Evolutionary conservation across 805 yeast genomes (phyloP).

Genomic region (Grigorovia yakushimaensis): DNA sequence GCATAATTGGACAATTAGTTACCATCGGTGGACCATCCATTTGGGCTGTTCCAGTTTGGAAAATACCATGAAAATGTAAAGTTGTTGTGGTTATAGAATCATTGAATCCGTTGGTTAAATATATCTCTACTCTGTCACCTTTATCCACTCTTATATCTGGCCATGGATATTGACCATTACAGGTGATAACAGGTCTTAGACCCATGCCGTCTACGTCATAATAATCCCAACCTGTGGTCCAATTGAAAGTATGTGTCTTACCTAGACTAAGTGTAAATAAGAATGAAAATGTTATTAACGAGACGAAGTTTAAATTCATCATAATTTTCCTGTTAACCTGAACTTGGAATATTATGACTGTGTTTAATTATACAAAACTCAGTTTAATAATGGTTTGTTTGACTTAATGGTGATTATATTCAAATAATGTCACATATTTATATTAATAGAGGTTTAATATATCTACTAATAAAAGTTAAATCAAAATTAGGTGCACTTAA

Average conservation of each 20-base stretch:
- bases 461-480: no score
- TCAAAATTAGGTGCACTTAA: not conserved
- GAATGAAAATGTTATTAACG: not conserved
- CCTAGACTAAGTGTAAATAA: slow-evolving; percentile 6
- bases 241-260: slow-evolving; percentile 50
- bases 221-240: slow-evolving; percentile 52
- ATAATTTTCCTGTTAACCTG: no score
- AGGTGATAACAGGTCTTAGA: slow-evolving; percentile 35
- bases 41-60: slow-evolving; percentile 54
- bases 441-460: no score
- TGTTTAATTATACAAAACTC: no score
- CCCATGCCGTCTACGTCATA: slow-evolving; percentile 33
- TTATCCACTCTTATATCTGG: slow-evolving; percentile 69
- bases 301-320: not conserved
- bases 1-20: slow-evolving; percentile 87
- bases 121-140: slow-evolving; percentile 69
- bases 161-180: slow-evolving; percentile 61
- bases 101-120: slow-evolving; percentile 63
- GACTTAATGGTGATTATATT: no score
- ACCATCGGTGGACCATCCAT: slow-evolving; percentile 91
- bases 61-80: slow-evolving; percentile 90
- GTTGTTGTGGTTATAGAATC: slow-evolving; percentile 63
- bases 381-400: no score
- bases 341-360: no score
- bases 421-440: no score